phyloP scores from a whole-genome alignment of 1,284 basidiomycete genomes.

The Malassezia japonica region DNA sequence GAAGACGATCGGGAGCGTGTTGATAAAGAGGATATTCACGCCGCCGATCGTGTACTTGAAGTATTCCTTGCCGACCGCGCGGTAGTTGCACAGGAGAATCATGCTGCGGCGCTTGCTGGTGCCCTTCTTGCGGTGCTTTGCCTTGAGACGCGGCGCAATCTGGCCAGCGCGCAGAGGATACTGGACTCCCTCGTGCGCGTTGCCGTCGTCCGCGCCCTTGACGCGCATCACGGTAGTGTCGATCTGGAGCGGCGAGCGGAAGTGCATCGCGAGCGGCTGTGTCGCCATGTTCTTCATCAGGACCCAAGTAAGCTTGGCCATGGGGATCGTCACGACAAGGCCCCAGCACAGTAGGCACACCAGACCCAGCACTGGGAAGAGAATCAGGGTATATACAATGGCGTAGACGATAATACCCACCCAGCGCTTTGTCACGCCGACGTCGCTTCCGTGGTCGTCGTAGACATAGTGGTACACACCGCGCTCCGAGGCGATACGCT shows the following conservation, averaged over 20 bases:
- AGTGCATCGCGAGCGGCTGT: conserved; percentile 77
- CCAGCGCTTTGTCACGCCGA: conserved; percentile 25
- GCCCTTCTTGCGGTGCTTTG: conserved; percentile 48
- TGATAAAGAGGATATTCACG: conserved; percentile 96
- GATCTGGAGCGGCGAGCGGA: conserved; percentile 56
- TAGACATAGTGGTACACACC: conserved; percentile 41
- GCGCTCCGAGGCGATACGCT: conserved; percentile 29
- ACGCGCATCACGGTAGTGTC: conserved; percentile 16
- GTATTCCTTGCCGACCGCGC: conserved; percentile 79
- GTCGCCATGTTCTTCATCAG: conserved; percentile 72
- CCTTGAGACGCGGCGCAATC: conserved; percentile 47
- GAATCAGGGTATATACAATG: conserved; percentile 69
- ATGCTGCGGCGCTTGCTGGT: conserved; percentile 55
- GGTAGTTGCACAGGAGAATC: conserved; percentile 88
- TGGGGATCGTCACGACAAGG: conserved; percentile 85
- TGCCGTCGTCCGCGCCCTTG: conserved; percentile 22
- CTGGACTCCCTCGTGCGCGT: conserved; percentile 21
- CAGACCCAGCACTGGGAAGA: conserved; percentile 69
- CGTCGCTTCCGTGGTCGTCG: conserved; percentile 33
- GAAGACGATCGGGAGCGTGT: conserved; percentile 84
- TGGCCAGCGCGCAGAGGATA: conserved; percentile 49
- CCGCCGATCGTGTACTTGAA: conserved; percentile 99
- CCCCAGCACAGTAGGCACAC: conserved; percentile 75
- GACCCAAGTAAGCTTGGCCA: conserved; percentile 94
- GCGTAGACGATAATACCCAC: conserved; percentile 36